Evolutionary conservation across 768 basidiomycete genomes (phyloP).

Genomic region (Boletus edulis): DNA sequence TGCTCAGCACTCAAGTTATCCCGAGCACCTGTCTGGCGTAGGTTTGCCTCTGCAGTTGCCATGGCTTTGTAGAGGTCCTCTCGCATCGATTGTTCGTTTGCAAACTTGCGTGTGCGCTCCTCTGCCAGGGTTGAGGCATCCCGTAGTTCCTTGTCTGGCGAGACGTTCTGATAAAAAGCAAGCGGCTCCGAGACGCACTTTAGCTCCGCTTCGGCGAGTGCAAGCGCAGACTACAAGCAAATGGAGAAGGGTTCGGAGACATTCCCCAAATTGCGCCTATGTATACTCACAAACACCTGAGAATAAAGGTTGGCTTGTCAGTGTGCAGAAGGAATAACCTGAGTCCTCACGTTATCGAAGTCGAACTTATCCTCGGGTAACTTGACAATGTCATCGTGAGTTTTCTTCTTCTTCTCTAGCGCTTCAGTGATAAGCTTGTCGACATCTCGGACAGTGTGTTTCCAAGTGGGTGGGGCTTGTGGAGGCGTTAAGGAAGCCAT

Average conservation of each 20-base stretch:
- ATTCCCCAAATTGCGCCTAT: neutral
- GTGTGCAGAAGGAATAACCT: neutral
- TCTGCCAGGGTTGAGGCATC: constrained; percentile 78
- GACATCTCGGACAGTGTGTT: constrained; percentile 62
- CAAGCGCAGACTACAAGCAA: constrained; percentile 50
- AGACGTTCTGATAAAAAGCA: constrained; percentile 79
- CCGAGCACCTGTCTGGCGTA: constrained; percentile 58
- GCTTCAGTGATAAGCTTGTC: constrained; percentile 51
- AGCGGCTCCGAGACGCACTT: constrained; percentile 55
- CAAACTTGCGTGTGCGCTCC: constrained; percentile 60
- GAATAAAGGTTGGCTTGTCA: neutral
- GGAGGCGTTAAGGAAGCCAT: constrained; percentile 59
- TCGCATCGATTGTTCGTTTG: constrained; percentile 75
- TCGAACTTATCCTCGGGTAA: constrained; percentile 55
- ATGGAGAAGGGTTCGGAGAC: constrained; percentile 15
- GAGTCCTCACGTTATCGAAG: constrained; percentile 59
- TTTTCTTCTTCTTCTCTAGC: constrained; percentile 53
- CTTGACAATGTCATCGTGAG: constrained; percentile 58
- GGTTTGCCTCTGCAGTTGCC: constrained; percentile 62
- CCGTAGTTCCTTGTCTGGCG: constrained; percentile 64
- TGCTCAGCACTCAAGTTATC: constrained; percentile 66
- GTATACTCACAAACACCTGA: constrained; percentile 69
- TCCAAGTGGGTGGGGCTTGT: constrained; percentile 64
- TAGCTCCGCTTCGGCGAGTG: constrained; percentile 54
- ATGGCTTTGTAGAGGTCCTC: constrained; percentile 76